Evolutionary conservation across 768 basidiomycete species (phyloP).

Genomic region (Suillus lakei): DNA sequence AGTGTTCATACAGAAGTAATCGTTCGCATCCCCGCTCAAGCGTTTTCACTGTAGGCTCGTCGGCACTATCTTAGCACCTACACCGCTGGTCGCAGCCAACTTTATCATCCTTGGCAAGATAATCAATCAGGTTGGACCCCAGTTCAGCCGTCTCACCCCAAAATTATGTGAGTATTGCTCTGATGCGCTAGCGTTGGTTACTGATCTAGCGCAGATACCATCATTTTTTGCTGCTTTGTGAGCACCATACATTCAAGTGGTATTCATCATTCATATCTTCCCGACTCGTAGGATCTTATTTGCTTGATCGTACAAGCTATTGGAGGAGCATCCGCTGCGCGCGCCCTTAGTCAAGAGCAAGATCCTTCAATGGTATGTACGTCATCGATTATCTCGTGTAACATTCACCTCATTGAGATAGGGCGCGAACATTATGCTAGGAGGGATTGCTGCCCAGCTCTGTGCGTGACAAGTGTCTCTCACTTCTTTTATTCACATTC

Average conservation of each 20-base stretch:
- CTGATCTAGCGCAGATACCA: conserved; percentile 13
- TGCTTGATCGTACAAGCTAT: conserved; percentile 44
- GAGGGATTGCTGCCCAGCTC: conserved; percentile 66
- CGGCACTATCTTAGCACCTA: no score
- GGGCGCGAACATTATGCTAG: conserved; percentile 63
- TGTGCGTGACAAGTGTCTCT: conserved; percentile 35
- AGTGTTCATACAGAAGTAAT: no score
- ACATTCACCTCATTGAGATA: conserved; percentile 19
- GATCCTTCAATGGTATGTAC: conserved; percentile 19
- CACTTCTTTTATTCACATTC: conserved; percentile 23
- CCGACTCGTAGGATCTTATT: conserved; percentile 35
- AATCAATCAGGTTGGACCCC: no score
- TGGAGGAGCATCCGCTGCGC: conserved; percentile 51
- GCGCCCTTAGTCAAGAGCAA: conserved; percentile 30
- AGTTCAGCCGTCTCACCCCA: no score
- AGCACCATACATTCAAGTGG: neutral
- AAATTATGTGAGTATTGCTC: no score
- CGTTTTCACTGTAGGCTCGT: no score
- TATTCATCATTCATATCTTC: neutral
- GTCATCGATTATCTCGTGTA: neutral
- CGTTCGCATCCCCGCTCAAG: no score
- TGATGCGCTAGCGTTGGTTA: no score
- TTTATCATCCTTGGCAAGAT: no score
- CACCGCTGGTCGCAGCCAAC: no score
- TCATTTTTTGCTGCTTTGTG: conserved; percentile 18